phyloP scores from a whole-genome alignment of 257 asterid genomes.

The Petrea volubilis region DNA sequence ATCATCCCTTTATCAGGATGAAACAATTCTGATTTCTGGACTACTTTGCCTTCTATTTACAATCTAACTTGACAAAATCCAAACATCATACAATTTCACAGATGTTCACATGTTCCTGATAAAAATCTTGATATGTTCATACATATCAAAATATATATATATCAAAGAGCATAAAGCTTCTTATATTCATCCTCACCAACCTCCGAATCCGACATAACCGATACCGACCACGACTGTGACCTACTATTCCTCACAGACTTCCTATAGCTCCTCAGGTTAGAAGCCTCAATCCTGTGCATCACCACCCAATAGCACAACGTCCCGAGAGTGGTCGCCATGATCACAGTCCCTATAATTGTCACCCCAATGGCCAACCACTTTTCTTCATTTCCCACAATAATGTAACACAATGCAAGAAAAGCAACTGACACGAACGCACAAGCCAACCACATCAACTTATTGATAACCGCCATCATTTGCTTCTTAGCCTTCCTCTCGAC shows the following conservation, averaged over 20 bases:
- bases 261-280: slow-evolving; percentile 60
- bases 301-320: slow-evolving; percentile 72
- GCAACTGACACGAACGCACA: slow-evolving; percentile 62
- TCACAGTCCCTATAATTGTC: slow-evolving; percentile 54
- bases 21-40: slow-evolving; percentile 4
- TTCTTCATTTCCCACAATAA: slow-evolving; percentile 58
- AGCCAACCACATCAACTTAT: slow-evolving; percentile 90
- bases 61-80: slow-evolving; percentile 10
- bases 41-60: slow-evolving; percentile 19
- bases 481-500: slow-evolving; percentile 69
- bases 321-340: slow-evolving; percentile 71
- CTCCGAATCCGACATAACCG: slow-evolving; percentile 56
- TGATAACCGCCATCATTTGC: slow-evolving; percentile 65
- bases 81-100: slow-evolving; percentile 4
- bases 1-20: neutral
- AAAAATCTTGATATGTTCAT: neutral
- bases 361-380: slow-evolving; percentile 64
- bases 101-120: neutral
- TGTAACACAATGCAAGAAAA: slow-evolving; percentile 58
- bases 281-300: slow-evolving; percentile 66
- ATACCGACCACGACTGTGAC: slow-evolving; percentile 49
- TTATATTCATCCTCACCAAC: slow-evolving; percentile 46
- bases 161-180: slow-evolving; percentile 69
- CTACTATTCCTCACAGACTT: slow-evolving; percentile 52
- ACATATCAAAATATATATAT: neutral